Conservation (phyloP, 2,329 filamentous ascomycete species). For the Neofusicoccum cordaticola region DNA sequence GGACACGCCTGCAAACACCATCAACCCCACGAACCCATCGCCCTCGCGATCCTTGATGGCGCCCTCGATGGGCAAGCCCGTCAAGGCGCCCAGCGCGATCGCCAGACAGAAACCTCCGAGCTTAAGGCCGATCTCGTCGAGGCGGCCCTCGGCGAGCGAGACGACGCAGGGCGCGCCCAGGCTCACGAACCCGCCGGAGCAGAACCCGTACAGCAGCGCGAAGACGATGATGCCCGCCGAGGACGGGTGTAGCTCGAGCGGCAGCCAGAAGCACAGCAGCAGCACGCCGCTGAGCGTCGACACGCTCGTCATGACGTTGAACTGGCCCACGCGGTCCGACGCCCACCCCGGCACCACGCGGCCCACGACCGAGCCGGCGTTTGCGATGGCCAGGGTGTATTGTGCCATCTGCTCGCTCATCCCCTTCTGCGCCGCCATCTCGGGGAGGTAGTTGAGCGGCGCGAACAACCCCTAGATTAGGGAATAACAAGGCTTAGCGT, state of each 20-base stretch:
- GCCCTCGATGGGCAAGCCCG: no score
- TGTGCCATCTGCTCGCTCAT: slow-evolving; percentile 51
- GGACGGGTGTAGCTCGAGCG: slow-evolving; percentile 39
- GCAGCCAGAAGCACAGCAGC: slow-evolving; percentile 42
- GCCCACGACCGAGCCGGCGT: slow-evolving; percentile 41
- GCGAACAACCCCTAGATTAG: slow-evolving; percentile 40
- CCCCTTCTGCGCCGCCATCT: slow-evolving; percentile 55
- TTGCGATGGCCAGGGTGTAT: slow-evolving; percentile 40
- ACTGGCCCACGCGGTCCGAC: slow-evolving; percentile 41
- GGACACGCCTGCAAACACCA: slow-evolving; percentile 5
- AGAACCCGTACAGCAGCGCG: slow-evolving; percentile 48
- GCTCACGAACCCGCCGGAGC: slow-evolving; percentile 46
- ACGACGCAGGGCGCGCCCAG: slow-evolving; percentile 30
- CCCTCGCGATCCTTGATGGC: slow-evolving; percentile 14
- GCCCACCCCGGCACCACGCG: slow-evolving; percentile 43
- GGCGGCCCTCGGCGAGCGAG: background rate
- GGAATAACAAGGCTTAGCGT: slow-evolving; percentile 40
- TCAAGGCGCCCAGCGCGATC: background rate
- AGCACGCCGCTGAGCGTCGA: slow-evolving; percentile 44
- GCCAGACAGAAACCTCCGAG: slow-evolving; percentile 18
- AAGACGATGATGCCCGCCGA: slow-evolving; percentile 40
- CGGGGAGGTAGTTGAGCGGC: slow-evolving; percentile 52
- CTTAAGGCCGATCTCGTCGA: slow-evolving; percentile 14
- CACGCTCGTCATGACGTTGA: slow-evolving; percentile 44
- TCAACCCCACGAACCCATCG: background rate